These are phyloP conservation scores for Ciborinia camelliae DNA, from an alignment of 2,329 filamentous ascomycete species.

Conservation along the genomic window DNA sequence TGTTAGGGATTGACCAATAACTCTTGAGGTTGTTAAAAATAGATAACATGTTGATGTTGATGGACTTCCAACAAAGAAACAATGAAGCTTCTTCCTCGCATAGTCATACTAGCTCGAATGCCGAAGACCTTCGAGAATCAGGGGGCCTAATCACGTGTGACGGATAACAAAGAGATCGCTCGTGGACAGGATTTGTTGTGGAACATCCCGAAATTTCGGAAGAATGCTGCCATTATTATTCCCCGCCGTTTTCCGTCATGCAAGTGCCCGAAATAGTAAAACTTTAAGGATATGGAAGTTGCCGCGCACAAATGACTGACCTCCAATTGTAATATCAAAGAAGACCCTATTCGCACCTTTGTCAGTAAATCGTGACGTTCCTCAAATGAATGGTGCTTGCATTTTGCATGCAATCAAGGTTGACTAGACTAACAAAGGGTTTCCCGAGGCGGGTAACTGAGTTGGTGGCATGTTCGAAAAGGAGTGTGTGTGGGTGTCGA, in stretches of 20 bases:
- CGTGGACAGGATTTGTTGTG: background rate
- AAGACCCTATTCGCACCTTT: constrained; percentile 40
- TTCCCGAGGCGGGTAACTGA: constrained; percentile 43
- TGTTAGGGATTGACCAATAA: constrained; percentile 10
- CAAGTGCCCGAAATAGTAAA: background rate
- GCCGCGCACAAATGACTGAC: constrained; percentile 44
- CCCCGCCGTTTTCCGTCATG: background rate
- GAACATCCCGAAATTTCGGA: background rate
- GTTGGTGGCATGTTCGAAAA: constrained; percentile 39
- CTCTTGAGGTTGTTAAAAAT: background rate
- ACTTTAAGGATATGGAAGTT: constrained; percentile 5
- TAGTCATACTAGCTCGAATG: background rate
- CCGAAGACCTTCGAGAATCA: too few relatives aligned
- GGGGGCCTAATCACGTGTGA: constrained; percentile 1
- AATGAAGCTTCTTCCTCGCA: background rate
- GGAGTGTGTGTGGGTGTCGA: background rate
- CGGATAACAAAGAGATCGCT: background rate
- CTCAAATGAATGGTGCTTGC: background rate
- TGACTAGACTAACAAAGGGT: constrained; percentile 42
- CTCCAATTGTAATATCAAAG: constrained; percentile 77
- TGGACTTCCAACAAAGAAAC: constrained; percentile 5
- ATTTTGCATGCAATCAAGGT: too few relatives aligned
- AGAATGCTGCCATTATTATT: background rate
- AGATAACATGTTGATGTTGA: constrained; percentile 35
- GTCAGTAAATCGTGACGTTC: constrained; percentile 25